Base-by-base conservation (phyloP, 176 grass and related monocot species). In the Saccharum spontaneum region DNA sequence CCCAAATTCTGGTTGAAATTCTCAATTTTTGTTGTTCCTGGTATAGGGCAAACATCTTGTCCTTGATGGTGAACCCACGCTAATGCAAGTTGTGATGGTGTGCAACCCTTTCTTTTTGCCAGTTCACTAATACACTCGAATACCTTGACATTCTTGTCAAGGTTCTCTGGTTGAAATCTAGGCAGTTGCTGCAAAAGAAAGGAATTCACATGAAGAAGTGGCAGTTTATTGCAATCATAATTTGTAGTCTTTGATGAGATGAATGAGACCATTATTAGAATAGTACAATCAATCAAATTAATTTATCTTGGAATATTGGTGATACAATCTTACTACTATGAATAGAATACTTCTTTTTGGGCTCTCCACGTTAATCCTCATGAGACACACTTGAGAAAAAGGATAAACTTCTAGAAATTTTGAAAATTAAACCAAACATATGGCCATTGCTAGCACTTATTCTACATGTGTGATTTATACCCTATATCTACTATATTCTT, bases 51-150 rank as follows among this genome's bases (percentile, higher is more conserved):
- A 54, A 54, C 50, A 71, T 86, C 83, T 23, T 38, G 50, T 69
- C 73, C 83, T 16, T 77, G 69, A 69, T 86, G 74, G 23, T 63
- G 23, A 63, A 63, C 60, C 60, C 60, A 63, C 10, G 60, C 60
- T 5, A 63, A 63, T 26, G n/a, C 60, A 26, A 63, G 60, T 26
- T 63, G 60, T 63, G 60, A 63, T 1, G 60, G 60, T 63, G 60
- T 63, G 73, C 84, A 86, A 54, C 76, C 64, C 28, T 86, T 86
- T 43, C 61, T 54, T 69, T 75, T 40, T 17, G 67, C 71, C 73
- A 86, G 30, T 59, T 26, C 76, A 24, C 69, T 79, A 9, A 86
- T 49, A 37, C 61, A 33, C 28, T 69, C 65, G n/a, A 78, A 86
- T 12, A 86, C 43, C 36, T 16, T 3, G 36, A 36, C 67, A 40